phyloP scores from a whole-genome alignment of 1,284 basidiomycete species.

The Inonotus hispidus region DNA sequence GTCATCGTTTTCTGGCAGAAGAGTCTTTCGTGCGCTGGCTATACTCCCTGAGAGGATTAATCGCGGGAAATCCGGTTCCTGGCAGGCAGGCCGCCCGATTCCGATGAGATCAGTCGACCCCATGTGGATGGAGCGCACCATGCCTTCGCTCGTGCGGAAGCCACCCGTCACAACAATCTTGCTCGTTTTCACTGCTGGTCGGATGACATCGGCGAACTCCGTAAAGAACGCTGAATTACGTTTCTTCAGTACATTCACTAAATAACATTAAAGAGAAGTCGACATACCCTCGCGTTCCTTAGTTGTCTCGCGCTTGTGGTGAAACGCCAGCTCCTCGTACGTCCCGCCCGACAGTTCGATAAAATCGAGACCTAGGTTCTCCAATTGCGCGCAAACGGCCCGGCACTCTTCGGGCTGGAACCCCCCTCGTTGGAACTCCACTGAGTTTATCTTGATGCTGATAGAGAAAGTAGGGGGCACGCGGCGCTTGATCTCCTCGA shows the following conservation, averaged over 20 bases:
- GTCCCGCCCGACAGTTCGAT: conserved; percentile 44
- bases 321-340: conserved; percentile 32
- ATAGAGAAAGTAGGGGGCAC: conserved; percentile 36
- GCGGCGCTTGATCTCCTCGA: conserved; percentile 31
- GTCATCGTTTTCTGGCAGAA: conserved; percentile 1
- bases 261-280: conserved; percentile 12
- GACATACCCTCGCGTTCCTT: conserved; percentile 36
- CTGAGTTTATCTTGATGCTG: conserved; percentile 42
- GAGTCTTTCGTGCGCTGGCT: conserved; percentile 23
- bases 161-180: conserved; percentile 43
- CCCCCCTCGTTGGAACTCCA: conserved; percentile 27
- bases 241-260: conserved; percentile 7
- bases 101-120: conserved; percentile 36
- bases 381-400: conserved; percentile 37
- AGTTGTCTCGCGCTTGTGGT: conserved; percentile 31
- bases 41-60: conserved; percentile 34
- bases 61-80: conserved; percentile 38
- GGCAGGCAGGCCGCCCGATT: conserved; percentile 38
- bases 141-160: conserved; percentile 37
- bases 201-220: conserved; percentile 37
- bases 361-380: conserved; percentile 40
- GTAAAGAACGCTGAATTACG: conserved; percentile 24
- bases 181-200: conserved; percentile 31
- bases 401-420: conserved; percentile 37
- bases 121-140: conserved; percentile 33